Percentiles rank a stretch among this genome's conserved stretches.
Evolutionary conservation across 176 grass and related monocot species (phyloP).

Genomic region (Tillandsia fasciculata): DNA sequence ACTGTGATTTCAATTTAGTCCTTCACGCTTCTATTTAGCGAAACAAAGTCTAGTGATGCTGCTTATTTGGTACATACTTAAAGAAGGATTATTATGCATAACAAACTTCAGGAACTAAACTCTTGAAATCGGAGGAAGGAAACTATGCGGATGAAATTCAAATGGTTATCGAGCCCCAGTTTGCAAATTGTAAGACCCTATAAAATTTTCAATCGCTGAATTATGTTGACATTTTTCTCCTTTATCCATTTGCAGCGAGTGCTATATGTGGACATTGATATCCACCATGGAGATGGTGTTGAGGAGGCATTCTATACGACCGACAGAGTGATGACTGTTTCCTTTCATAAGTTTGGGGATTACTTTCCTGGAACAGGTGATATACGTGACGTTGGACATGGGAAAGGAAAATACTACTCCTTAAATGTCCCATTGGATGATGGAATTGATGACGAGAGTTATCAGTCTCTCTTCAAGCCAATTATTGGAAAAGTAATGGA

Average conservation of each 20-base stretch:
- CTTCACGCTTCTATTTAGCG: no score
- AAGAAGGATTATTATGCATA: no score
- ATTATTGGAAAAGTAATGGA: slow-evolving; percentile 86
- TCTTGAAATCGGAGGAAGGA: no score
- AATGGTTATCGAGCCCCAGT: no score
- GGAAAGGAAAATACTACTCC: slow-evolving; percentile 78
- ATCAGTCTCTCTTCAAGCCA: slow-evolving; percentile 85
- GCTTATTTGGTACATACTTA: no score
- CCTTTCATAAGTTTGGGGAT: slow-evolving; percentile 88
- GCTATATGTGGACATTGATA: slow-evolving; percentile 83
- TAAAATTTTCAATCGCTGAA: not conserved
- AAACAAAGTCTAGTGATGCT: no score
- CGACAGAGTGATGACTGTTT: slow-evolving; percentile 88
- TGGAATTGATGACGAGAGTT: slow-evolving; percentile 90
- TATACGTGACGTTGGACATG: slow-evolving; percentile 56
- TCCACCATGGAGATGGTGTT: slow-evolving; percentile 86
- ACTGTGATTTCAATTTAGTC: no score
- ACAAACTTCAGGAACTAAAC: no score
- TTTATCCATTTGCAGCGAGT: slow-evolving; percentile 46
- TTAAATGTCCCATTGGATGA: slow-evolving; percentile 79
- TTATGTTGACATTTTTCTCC: slow-evolving; percentile 19
- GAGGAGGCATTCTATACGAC: slow-evolving; percentile 94
- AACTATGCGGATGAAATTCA: no score
- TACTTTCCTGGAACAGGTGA: slow-evolving; percentile 89
- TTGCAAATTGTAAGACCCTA: no score